phyloP scores from a whole-genome alignment of 441 rosid genomes.

The Lepidium campestre region DNA sequence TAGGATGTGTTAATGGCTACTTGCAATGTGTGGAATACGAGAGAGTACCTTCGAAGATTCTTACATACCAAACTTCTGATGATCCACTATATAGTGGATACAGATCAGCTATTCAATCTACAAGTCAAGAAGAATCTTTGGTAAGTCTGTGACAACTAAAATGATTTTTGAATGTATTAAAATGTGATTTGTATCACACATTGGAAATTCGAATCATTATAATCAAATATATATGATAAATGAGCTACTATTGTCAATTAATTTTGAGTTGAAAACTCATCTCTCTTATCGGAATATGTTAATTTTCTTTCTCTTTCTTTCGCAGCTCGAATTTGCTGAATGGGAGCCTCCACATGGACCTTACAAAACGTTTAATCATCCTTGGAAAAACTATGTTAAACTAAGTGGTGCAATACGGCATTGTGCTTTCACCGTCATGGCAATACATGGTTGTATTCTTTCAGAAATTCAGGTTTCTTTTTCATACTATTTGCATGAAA shows the following conservation, averaged over 20 bases:
- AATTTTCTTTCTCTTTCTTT: not conserved
- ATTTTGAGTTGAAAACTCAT: too few relatives aligned
- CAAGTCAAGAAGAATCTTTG: constrained; percentile 53
- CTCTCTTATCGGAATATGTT: too few relatives aligned
- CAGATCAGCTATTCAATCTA: constrained; percentile 51
- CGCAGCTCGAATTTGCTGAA: constrained; percentile 58
- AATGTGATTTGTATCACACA: too few relatives aligned
- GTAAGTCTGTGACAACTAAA: constrained; percentile 17
- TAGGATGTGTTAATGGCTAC: constrained; percentile 60
- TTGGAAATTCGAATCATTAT: too few relatives aligned
- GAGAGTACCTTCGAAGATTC: constrained; percentile 52
- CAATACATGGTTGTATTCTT: constrained; percentile 74
- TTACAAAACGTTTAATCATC: constrained; percentile 47
- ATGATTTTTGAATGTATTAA: not conserved
- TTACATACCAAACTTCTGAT: constrained; percentile 61
- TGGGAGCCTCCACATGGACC: constrained; percentile 88
- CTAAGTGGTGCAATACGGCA: constrained; percentile 64
- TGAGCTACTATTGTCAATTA: too few relatives aligned
- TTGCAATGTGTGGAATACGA: constrained; percentile 48
- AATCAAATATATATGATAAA: too few relatives aligned
- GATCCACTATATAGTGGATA: constrained; percentile 59
- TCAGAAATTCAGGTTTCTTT: constrained; percentile 63
- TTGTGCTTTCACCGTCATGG: constrained; percentile 76
- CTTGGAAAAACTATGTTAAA: constrained; percentile 55
- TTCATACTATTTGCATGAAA: not conserved